Base-by-base conservation (phyloP, 768 basidiomycete species). In the Podaxis sp. region DNA sequence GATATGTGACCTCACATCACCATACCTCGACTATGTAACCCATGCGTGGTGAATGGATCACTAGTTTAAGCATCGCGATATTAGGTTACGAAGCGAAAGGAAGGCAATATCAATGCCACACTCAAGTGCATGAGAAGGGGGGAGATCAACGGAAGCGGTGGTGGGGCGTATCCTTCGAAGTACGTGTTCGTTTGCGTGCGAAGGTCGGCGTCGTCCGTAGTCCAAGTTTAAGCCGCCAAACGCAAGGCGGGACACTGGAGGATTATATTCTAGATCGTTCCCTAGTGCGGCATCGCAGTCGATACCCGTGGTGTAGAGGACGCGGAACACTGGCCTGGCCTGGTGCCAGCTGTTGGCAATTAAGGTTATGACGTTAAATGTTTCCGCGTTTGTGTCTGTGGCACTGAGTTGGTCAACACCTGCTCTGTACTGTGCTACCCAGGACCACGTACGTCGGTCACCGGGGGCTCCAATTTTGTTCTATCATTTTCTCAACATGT, bases 41-140 rank as follows among this genome's bases (percentile, higher is more conserved):
- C n/a, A 23, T 50, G 57, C 57, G 47, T 50, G 57, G 57, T 58
- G 46, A 58, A 58, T 58, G 57, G 47, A 58, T 58, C 47, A 55
- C 50, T 48, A 23, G 48, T 57, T 61, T 46, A 44, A 40, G 27
- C 4, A 40, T 55, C 27, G 14, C 36, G 35, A 16, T 51, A n/a
- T 16, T 9, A 42, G 6, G 27, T 44, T 16, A 18, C 16, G n/a
- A 48, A 58, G 21, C 9, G 57, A 25, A 50, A 32, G 42, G 35
- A 50, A 50, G 47, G 47, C 11, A 58, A 58, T 48, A 7, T 40
- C 40, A 54, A 35, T 14, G n/a, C 35, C 36, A 38, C 18, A 54
- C 16, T 40, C 42, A 18, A 44, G 42, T n/a, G 16, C 16, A 11
- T 13, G 42, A 46, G 40, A 10, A 46, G 16, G 25, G 21, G 16